Evolutionary conservation across 2,329 filamentous ascomycete species (phyloP).

Genomic region (Diaporthe longicolla): DNA sequence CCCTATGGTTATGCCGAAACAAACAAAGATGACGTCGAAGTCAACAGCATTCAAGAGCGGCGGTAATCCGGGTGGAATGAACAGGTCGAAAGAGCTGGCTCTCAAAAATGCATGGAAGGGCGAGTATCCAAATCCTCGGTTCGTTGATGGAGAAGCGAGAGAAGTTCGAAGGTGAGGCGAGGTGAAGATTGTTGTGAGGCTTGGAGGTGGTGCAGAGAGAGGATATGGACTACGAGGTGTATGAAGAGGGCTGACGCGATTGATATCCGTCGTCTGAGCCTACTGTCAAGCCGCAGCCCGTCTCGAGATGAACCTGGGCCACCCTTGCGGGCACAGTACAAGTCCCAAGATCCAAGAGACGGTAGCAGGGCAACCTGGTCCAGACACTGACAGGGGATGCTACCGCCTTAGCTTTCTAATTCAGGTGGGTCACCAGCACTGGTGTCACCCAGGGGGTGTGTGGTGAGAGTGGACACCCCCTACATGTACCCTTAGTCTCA

Average conservation of each 20-base stretch:
- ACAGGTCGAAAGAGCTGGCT: constrained; percentile 38
- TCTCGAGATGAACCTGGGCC: constrained; percentile 32
- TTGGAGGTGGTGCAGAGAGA: constrained; percentile 40
- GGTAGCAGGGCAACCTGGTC: constrained; percentile 24
- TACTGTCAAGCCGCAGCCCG: constrained; percentile 24
- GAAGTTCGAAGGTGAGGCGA: constrained; percentile 36
- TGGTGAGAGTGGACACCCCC: not conserved
- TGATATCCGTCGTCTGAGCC: constrained; percentile 28
- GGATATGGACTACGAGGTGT: constrained; percentile 33
- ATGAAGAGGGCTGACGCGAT: constrained; percentile 37
- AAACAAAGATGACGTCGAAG: constrained; percentile 60
- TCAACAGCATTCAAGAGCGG: constrained; percentile 62
- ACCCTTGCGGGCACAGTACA: constrained; percentile 36
- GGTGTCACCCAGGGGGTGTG: not conserved
- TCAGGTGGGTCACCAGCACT: constrained; percentile 5
- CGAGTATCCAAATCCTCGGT: constrained; percentile 32
- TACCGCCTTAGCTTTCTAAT: constrained; percentile 35
- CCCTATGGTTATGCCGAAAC: constrained; percentile 39
- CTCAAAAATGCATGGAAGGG: constrained; percentile 1
- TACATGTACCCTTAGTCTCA: not conserved
- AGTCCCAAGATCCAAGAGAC: constrained; percentile 16
- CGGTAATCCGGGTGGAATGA: constrained; percentile 41
- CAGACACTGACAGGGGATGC: constrained; percentile 11
- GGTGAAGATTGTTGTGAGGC: constrained; percentile 31
- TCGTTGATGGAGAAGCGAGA: constrained; percentile 32